A percentile compares a stretch with the other conserved stretches of the same genome.
phyloP scores from a whole-genome alignment of 108 stramenopile genomes.

The Nitzschia sp. region DNA sequence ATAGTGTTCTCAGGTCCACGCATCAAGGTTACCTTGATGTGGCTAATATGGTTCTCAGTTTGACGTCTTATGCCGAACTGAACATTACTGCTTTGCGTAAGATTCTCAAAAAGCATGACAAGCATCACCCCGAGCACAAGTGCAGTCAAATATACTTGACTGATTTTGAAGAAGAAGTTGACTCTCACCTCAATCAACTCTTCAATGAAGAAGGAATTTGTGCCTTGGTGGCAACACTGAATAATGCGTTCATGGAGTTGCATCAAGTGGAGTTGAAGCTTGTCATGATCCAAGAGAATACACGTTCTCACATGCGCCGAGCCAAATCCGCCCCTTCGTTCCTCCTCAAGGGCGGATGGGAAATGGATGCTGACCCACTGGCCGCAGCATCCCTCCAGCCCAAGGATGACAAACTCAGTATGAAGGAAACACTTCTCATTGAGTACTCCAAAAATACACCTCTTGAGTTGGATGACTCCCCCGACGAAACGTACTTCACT shows the following conservation, averaged over 20 bases:
- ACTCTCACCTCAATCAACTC: conserved; percentile 38
- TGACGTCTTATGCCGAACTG: conserved; percentile 18
- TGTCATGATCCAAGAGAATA: conserved; percentile 1
- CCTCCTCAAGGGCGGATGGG: background rate
- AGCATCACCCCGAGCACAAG: conserved; percentile 27
- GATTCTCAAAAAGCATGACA: conserved; percentile 87
- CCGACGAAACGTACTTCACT: background rate
- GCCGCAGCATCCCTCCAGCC: background rate
- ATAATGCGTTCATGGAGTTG: conserved; percentile 33
- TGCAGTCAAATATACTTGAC: conserved; percentile 7
- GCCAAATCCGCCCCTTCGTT: background rate
- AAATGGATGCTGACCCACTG: background rate
- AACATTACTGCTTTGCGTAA: conserved; percentile 72
- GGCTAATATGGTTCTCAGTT: conserved; percentile 12
- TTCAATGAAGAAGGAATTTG: conserved; percentile 32
- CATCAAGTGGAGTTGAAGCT: conserved; percentile 29
- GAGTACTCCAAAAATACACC: background rate
- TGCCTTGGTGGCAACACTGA: conserved; percentile 39
- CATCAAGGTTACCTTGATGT: conserved; percentile 1
- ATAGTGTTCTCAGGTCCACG: background rate
- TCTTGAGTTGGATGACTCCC: conserved; percentile 1
- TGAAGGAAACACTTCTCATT: conserved; percentile 2
- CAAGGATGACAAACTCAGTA: background rate
- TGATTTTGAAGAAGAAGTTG: conserved; percentile 16
- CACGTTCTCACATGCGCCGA: background rate